Percentiles rank a stretch among this genome's conserved stretches.
Conservation (phyloP, 495 filamentous ascomycete species). For the Amphirosellinia nigrospora region DNA sequence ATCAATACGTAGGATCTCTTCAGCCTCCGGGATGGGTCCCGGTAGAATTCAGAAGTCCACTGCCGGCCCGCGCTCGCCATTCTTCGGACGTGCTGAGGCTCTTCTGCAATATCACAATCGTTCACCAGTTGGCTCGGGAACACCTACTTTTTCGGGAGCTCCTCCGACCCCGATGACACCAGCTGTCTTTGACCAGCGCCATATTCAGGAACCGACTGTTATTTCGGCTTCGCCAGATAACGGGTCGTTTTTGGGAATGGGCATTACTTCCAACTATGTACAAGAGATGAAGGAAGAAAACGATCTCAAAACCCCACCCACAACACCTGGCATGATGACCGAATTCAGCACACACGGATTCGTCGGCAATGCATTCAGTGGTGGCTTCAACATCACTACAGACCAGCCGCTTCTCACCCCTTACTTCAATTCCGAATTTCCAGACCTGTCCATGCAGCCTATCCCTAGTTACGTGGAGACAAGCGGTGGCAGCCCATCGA, state of each 20-base stretch:
- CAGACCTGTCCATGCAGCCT: slow-evolving; percentile 47
- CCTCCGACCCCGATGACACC: slow-evolving; percentile 50
- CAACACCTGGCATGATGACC: slow-evolving; percentile 48
- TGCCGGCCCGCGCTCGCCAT: slow-evolving; percentile 49
- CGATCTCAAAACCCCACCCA: slow-evolving; percentile 52
- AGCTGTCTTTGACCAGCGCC: slow-evolving; percentile 39
- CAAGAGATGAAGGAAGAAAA: slow-evolving; percentile 41
- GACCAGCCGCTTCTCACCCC: slow-evolving; percentile 54
- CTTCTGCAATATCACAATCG: slow-evolving; percentile 45
- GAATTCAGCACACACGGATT: slow-evolving; percentile 44
- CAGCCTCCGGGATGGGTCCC: slow-evolving; percentile 44
- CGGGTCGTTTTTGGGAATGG: slow-evolving; percentile 39
- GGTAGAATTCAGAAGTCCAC: slow-evolving; percentile 51
- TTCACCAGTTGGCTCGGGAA: slow-evolving; percentile 37
- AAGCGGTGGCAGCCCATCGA: slow-evolving; percentile 46
- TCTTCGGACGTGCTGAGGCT: slow-evolving; percentile 49
- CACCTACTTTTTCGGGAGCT: slow-evolving; percentile 30
- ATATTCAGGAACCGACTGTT: slow-evolving; percentile 40
- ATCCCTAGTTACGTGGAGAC: slow-evolving; percentile 48
- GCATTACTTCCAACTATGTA: slow-evolving; percentile 36
- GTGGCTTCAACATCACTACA: slow-evolving; percentile 40
- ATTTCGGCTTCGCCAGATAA: slow-evolving; percentile 47
- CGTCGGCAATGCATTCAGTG: slow-evolving; percentile 31
- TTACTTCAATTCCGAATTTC: slow-evolving; percentile 52
- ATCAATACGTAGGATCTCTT: slow-evolving; percentile 53